Conservation (phyloP, 2,329 filamentous ascomycete genomes). For the Colletotrichum liriopes region DNA sequence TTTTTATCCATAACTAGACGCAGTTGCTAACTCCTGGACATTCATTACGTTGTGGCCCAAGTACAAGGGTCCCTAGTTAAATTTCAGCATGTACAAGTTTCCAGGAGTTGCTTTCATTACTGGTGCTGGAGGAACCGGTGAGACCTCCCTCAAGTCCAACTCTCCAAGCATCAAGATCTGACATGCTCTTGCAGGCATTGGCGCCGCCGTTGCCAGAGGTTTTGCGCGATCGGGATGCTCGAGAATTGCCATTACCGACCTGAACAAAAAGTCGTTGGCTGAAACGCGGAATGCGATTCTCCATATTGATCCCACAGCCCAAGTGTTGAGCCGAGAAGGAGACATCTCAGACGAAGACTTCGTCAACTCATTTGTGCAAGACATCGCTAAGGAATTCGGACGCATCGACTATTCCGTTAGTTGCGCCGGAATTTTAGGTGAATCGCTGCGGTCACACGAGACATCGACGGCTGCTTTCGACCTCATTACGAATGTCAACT, state of each 20-base stretch:
- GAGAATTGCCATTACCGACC: conserved; percentile 69
- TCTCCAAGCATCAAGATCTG: not conserved
- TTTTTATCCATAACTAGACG: not conserved
- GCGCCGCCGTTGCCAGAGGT: conserved; percentile 65
- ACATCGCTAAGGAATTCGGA: conserved; percentile 54
- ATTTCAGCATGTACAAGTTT: conserved; percentile 48
- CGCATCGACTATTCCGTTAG: conserved; percentile 71
- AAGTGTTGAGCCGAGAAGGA: conserved; percentile 56
- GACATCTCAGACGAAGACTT: conserved; percentile 65
- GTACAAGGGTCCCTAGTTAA: not conserved
- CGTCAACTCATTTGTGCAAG: conserved; percentile 55
- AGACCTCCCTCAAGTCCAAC: conserved; percentile 5
- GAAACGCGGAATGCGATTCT: conserved; percentile 53
- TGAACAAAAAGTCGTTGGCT: conserved; percentile 59
- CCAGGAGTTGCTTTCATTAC: conserved; percentile 64
- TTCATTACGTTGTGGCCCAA: not conserved
- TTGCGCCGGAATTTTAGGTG: conserved; percentile 68
- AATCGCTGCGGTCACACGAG: conserved; percentile 60
- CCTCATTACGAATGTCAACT: conserved; percentile 69
- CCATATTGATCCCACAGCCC: conserved; percentile 51
- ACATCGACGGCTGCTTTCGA: conserved; percentile 66
- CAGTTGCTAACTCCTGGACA: not conserved
- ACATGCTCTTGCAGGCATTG: conserved; percentile 63
- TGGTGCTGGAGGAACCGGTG: conserved; percentile 64
- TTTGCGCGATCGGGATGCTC: conserved; percentile 67